phyloP scores from a whole-genome alignment of 108 stramenopile species.

The Epithemia pelagica region DNA sequence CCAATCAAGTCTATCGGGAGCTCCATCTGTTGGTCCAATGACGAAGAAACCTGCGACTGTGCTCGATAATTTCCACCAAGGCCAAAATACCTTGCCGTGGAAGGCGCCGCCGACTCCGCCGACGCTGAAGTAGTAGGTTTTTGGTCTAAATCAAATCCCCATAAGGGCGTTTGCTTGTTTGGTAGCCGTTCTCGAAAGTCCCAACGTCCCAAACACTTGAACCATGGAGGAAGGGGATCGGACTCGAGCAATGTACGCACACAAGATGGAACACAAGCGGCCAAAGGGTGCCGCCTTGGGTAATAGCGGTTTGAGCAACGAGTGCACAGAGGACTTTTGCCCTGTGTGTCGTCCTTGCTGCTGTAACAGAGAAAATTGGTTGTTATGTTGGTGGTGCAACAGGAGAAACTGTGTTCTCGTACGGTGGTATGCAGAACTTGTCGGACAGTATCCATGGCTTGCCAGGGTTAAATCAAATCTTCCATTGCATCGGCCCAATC shows the following conservation, averaged over 20 bases:
- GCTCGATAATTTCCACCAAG: too few relatives aligned
- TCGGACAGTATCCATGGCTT: slow-evolving; percentile 36
- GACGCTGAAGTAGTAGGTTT: background rate
- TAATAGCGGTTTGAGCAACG: slow-evolving; percentile 19
- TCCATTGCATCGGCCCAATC: slow-evolving; percentile 60
- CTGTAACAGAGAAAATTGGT: too few relatives aligned
- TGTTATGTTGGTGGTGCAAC: too few relatives aligned
- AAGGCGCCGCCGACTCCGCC: slow-evolving; percentile 5
- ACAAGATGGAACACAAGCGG: slow-evolving; percentile 75
- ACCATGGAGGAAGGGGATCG: slow-evolving; percentile 70
- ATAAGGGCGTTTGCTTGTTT: slow-evolving; percentile 28
- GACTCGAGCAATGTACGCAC: slow-evolving; percentile 64
- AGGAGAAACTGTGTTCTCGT: slow-evolving; percentile 25
- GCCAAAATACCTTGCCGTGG: background rate
- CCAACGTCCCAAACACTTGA: slow-evolving; percentile 66
- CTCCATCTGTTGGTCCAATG: background rate
- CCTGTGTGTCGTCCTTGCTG: background rate
- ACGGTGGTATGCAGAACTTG: slow-evolving; percentile 25
- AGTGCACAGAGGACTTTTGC: background rate
- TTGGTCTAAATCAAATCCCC: slow-evolving; percentile 7
- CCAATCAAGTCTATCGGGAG: slow-evolving; percentile 66
- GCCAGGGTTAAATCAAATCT: slow-evolving; percentile 32
- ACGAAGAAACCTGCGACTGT: background rate
- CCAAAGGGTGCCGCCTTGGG: slow-evolving; percentile 64
- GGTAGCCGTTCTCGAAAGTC: slow-evolving; percentile 66